Evolutionary conservation across 2,329 filamentous ascomycete genomes (phyloP).

Genomic region (Monosporascus sp.): DNA sequence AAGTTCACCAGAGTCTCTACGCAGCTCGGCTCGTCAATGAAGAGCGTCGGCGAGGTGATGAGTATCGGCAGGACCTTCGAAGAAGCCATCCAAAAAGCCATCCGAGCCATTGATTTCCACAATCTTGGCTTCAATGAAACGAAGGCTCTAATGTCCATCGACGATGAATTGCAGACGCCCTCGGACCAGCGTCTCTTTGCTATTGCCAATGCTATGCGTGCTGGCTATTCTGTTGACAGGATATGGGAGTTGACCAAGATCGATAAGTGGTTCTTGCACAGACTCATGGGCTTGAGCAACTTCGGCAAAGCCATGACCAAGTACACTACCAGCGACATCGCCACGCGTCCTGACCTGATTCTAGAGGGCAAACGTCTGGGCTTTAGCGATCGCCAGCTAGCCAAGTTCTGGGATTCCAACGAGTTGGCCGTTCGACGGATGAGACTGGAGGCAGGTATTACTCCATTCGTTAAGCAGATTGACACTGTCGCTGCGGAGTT

Average conservation of each 20-base stretch:
- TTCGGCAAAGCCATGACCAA: slow-evolving; percentile 75
- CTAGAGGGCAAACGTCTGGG: slow-evolving; percentile 87
- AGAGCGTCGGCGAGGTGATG: slow-evolving; percentile 99
- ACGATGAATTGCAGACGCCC: slow-evolving; percentile 92
- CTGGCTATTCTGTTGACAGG: slow-evolving; percentile 89
- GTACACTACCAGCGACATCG: slow-evolving; percentile 60
- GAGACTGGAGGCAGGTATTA: slow-evolving; percentile 79
- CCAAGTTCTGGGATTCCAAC: slow-evolving; percentile 91
- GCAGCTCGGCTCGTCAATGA: slow-evolving; percentile 96
- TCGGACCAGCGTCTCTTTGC: slow-evolving; percentile 97
- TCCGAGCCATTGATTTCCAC: slow-evolving; percentile 89
- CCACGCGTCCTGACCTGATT: slow-evolving; percentile 59
- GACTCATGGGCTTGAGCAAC: slow-evolving; percentile 84
- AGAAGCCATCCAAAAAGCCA: slow-evolving; percentile 97
- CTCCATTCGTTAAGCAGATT: slow-evolving; percentile 93
- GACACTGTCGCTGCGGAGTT: slow-evolving; percentile 98
- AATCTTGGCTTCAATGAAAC: slow-evolving; percentile 95
- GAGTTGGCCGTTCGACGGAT: slow-evolving; percentile 82
- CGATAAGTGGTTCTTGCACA: slow-evolving; percentile 95
- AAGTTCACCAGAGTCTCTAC: slow-evolving; percentile 98
- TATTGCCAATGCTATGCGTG: slow-evolving; percentile 94
- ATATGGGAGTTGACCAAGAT: slow-evolving; percentile 99
- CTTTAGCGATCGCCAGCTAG: slow-evolving; percentile 89
- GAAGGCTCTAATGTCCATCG: slow-evolving; percentile 87
- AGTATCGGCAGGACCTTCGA: slow-evolving; percentile 95